Evolutionary conservation across 768 basidiomycete genomes (phyloP).

Genomic region (Suillus subaureus): DNA sequence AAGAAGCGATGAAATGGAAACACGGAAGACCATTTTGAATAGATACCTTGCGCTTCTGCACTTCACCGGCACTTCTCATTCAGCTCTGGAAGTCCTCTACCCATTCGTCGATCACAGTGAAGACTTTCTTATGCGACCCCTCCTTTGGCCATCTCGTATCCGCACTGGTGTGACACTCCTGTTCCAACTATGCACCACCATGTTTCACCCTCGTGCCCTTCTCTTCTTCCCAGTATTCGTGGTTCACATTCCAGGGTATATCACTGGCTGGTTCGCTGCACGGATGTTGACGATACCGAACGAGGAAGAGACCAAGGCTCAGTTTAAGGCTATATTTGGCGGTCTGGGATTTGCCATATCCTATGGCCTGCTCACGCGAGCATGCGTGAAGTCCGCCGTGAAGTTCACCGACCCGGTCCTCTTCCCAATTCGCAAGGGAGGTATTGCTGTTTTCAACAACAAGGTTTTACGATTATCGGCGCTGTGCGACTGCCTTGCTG

Average conservation of each 20-base stretch:
- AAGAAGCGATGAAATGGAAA: slow-evolving; percentile 17
- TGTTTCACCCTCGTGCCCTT: slow-evolving; percentile 42
- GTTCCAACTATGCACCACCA: slow-evolving; percentile 42
- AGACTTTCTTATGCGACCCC: slow-evolving; percentile 17
- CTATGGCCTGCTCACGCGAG: slow-evolving; percentile 7
- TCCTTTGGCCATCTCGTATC: slow-evolving; percentile 15
- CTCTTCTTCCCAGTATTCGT: slow-evolving; percentile 49
- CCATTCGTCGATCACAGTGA: slow-evolving; percentile 26
- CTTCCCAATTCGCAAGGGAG: no score
- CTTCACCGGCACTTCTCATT: slow-evolving; percentile 52
- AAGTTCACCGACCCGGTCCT: neutral
- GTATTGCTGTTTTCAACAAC: neutral
- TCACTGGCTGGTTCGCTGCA: slow-evolving; percentile 46
- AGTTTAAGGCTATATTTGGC: slow-evolving; percentile 68
- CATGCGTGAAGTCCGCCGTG: neutral
- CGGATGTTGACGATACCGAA: slow-evolving; percentile 45
- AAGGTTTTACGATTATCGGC: neutral
- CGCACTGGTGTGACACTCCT: slow-evolving; percentile 31
- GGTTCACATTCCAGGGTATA: slow-evolving; percentile 60
- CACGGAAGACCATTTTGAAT: slow-evolving; percentile 47
- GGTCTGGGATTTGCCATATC: slow-evolving; percentile 32
- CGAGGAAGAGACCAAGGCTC: slow-evolving; percentile 70
- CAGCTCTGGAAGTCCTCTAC: slow-evolving; percentile 45
- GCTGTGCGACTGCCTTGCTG: neutral
- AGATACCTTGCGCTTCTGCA: slow-evolving; percentile 60